Percentiles rank a stretch among this genome's conserved stretches.
phyloP scores from a whole-genome alignment of 257 asterid species.

The Jacaranda mimosifolia region DNA sequence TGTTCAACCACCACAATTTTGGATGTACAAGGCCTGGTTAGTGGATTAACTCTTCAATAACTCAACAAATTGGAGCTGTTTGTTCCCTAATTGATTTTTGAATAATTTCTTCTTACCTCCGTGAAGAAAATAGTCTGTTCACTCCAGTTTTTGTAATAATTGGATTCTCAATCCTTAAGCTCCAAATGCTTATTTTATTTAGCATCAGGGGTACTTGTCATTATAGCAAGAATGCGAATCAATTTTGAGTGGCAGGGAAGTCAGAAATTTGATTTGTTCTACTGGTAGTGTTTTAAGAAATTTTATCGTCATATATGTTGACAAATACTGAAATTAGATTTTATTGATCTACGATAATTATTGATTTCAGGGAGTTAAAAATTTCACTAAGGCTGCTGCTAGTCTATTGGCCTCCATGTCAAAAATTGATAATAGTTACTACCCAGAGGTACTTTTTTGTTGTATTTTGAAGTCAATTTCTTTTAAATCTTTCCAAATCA shows the following conservation, averaged over 20 bases:
- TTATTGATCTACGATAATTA: conserved; percentile 22
- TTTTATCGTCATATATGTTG: conserved; percentile 28
- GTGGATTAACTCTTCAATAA: conserved; percentile 36
- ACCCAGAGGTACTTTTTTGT: conserved; percentile 80
- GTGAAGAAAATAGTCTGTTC: conserved; percentile 18
- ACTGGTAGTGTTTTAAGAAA: conserved; percentile 4
- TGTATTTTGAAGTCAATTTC: conserved; percentile 21
- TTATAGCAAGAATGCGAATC: conserved; percentile 7
- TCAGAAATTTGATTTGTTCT: conserved; percentile 11
- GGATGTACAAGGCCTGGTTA: conserved; percentile 97
- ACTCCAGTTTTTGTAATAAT: neutral
- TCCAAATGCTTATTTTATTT: neutral
- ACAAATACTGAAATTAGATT: conserved; percentile 17
- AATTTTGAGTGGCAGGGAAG: neutral
- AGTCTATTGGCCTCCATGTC: conserved; percentile 83
- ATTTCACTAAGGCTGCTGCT: conserved; percentile 77
- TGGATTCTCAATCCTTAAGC: conserved; percentile 21
- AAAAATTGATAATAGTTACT: conserved; percentile 79
- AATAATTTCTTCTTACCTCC: conserved; percentile 12
- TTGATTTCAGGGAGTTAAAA: conserved; percentile 77
- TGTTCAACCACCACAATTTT: conserved; percentile 84
- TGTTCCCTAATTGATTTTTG: conserved; percentile 23
- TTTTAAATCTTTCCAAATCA: conserved; percentile 11
- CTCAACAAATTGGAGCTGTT: neutral
- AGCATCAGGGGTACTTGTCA: neutral